Conservation (phyloP, 306 rosid species). For the Cucumis melo region DNA sequence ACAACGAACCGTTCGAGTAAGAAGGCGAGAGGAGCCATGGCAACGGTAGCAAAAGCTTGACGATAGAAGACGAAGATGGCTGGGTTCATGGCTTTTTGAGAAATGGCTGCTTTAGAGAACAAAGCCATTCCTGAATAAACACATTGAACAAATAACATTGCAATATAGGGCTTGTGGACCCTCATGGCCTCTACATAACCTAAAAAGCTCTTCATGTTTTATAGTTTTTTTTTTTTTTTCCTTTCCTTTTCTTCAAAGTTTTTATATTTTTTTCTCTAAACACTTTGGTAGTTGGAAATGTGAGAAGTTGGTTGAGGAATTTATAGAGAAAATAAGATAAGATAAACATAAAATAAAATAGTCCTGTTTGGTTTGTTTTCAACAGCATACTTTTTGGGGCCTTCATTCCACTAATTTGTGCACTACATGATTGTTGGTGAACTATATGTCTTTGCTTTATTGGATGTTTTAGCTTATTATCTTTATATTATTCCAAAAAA, state of each 20-base stretch:
- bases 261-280: neutral
- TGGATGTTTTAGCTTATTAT: neutral
- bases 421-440: neutral
- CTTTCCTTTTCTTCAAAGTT: no score
- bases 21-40: conserved; percentile 65
- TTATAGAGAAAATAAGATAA: neutral
- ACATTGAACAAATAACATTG: conserved; percentile 58
- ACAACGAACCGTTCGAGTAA: conserved; percentile 51
- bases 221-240: neutral
- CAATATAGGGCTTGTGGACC: conserved; percentile 47
- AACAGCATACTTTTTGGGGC: neutral
- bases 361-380: neutral
- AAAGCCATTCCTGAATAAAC: conserved; percentile 87
- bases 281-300: neutral
- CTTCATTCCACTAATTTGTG: neutral
- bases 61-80: conserved; percentile 80
- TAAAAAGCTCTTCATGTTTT: conserved; percentile 24
- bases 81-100: conserved; percentile 72
- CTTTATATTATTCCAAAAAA: neutral
- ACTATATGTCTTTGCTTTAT: neutral
- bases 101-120: conserved; percentile 76
- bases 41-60: conserved; percentile 67
- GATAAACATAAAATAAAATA: no score
- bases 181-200: conserved; percentile 10
- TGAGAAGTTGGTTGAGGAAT: neutral